Evolutionary conservation across 2,329 filamentous ascomycete species (phyloP), one percentile per base, ranked within the genome.

Genomic region (Zymoseptoria pseudotritici): DNA sequence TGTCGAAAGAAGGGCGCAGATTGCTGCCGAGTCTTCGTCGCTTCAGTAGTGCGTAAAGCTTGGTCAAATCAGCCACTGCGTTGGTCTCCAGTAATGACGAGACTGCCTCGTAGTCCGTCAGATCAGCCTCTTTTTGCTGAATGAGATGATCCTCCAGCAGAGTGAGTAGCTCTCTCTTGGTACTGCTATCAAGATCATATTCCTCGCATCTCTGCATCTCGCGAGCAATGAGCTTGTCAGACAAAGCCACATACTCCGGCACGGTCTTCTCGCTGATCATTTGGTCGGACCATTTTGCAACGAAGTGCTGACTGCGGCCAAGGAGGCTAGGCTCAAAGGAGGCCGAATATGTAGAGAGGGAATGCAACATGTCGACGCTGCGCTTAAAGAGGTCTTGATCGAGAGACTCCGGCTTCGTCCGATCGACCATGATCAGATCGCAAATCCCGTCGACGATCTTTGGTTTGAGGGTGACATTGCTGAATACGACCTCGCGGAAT

Each of bases 181-280:
- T 97, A 21, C 87, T 89, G 63, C 85, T 87, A 71, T 96, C 91
- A 52, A 99, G 82, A 61, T 89, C 88, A 75, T 89, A 95, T 19
- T 84, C 78, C 62, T 94, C 89, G 71, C 91, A 96, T 46, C 92
- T 83, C 61, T 82, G 76, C 65, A 88, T 83, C 74, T 99, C 94
- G 56, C 78, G 79, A 56, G 83, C 80, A 21, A 97, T 84, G 29
- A 97, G 79, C 51, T 76, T 77, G 62, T 88, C 82, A 57, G 88
- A 88, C 24, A 83, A 83, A 20, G 81, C 78, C 53, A 96, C 89
- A 72, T 97, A 97, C 11, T 84, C 82, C 58, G 89, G 87, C 50
- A 97, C 79, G 17, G 82, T 82, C 56, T 77, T 78, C 21, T 82
- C 81, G 4, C 78, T 74, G 59, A 85, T 87, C 69, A 86, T 83